phyloP scores from a whole-genome alignment of 257 asterid genomes.

The Capsicum pubescens region DNA sequence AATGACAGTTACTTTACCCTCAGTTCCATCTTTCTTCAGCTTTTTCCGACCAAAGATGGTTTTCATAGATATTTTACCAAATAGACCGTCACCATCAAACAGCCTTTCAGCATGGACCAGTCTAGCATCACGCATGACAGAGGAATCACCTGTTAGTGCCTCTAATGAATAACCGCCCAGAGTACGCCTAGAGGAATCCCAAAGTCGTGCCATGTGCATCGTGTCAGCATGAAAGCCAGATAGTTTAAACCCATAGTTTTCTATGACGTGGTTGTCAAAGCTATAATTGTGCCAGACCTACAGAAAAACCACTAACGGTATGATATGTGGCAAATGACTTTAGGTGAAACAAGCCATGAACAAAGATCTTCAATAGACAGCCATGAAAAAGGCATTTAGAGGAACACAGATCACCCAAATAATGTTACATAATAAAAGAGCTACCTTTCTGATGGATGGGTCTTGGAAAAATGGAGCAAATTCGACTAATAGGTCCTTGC shows the following conservation, averaged over 20 bases:
- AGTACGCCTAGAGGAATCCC: constrained; percentile 85
- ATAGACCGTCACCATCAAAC: constrained; percentile 62
- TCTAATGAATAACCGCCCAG: constrained; percentile 95
- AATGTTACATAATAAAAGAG: constrained; percentile 21
- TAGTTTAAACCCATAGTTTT: constrained; percentile 80
- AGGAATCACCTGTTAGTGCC: constrained; percentile 77
- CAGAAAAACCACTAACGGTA: constrained; percentile 34
- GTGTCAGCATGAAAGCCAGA: constrained; percentile 95
- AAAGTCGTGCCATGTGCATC: constrained; percentile 98
- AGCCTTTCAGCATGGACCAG: constrained; percentile 59
- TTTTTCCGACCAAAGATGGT: constrained; percentile 78
- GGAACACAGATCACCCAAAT: constrained; percentile 23
- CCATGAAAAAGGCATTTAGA: neutral
- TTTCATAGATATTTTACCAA: constrained; percentile 96
- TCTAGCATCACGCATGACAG: constrained; percentile 75
- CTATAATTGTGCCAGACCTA: constrained; percentile 99
- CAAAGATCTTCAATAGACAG: constrained; percentile 17
- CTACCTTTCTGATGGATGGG: constrained; percentile 75
- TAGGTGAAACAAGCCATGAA: neutral
- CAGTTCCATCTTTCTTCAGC: constrained; percentile 84
- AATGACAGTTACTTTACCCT: constrained; percentile 70
- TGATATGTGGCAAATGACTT: neutral
- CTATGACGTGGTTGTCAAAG: constrained; percentile 86
- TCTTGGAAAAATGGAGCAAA: constrained; percentile 90
- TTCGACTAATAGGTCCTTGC: constrained; percentile 65